phyloP scores from a whole-genome alignment of 257 asterid species.

The Cordia subcordata region DNA sequence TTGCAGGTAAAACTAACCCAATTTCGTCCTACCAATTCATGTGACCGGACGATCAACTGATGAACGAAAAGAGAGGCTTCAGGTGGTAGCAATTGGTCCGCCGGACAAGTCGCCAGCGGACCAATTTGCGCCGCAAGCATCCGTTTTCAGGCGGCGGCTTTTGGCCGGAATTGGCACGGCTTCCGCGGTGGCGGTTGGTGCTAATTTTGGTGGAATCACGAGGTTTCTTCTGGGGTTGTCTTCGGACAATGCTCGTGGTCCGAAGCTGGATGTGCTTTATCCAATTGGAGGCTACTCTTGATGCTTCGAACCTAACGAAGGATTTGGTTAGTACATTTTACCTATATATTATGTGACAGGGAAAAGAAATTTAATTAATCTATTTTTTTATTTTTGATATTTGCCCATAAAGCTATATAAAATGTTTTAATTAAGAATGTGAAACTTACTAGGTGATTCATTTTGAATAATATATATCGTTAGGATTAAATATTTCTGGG shows the following conservation, averaged over 20 bases:
- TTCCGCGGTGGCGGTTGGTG: slow-evolving; percentile 63
- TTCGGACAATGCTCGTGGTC: slow-evolving; percentile 62
- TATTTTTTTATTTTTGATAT: too few relatives aligned
- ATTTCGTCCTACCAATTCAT: slow-evolving; percentile 9
- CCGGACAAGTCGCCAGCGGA: slow-evolving; percentile 33
- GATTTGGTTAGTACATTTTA: slow-evolving; percentile 79
- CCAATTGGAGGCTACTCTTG: slow-evolving; percentile 70
- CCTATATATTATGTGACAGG: too few relatives aligned
- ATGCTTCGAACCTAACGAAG: slow-evolving; percentile 54
- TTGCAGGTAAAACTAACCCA: slow-evolving; percentile 10
- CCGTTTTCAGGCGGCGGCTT: slow-evolving; percentile 66
- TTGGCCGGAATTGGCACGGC: slow-evolving; percentile 62
- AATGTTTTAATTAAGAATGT: too few relatives aligned
- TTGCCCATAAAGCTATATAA: too few relatives aligned
- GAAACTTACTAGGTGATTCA: too few relatives aligned
- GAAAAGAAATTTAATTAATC: too few relatives aligned
- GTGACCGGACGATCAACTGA: slow-evolving; percentile 41
- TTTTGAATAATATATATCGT: too few relatives aligned
- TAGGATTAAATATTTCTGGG: too few relatives aligned
- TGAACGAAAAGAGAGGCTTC: slow-evolving; percentile 26
- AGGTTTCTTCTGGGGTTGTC: slow-evolving; percentile 69
- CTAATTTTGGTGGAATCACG: slow-evolving; percentile 74
- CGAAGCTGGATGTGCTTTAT: slow-evolving; percentile 74
- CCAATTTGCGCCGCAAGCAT: slow-evolving; percentile 55
- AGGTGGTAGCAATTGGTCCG: slow-evolving; percentile 12